Percentiles rank a stretch among this genome's conserved stretches.
Evolutionary conservation across 2,329 filamentous ascomycete genomes (phyloP).

Genomic region (Triangularia setosa): DNA sequence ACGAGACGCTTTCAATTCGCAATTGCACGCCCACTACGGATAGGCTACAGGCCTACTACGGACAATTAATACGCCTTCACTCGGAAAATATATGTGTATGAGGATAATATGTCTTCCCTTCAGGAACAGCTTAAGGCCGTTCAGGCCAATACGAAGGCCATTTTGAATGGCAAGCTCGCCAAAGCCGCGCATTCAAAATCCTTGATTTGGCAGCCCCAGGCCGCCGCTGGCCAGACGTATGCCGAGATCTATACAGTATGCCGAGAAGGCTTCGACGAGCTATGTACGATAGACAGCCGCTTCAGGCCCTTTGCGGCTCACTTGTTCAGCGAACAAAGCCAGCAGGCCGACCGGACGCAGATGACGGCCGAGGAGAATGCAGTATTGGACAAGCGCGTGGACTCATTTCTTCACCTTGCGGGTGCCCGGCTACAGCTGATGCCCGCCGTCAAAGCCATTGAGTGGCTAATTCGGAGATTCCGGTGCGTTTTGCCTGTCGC

Average conservation of each 20-base stretch:
- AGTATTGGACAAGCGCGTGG: constrained; percentile 71
- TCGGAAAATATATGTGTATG: not conserved
- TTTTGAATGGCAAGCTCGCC: constrained; percentile 89
- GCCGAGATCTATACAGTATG: constrained; percentile 85
- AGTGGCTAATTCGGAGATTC: constrained; percentile 87
- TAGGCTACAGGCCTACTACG: too few relatives aligned
- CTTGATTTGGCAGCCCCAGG: constrained; percentile 81
- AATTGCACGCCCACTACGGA: not conserved
- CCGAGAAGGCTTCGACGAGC: constrained; percentile 82
- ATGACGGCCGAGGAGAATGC: constrained; percentile 79
- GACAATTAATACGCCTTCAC: not conserved
- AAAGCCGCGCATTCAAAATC: constrained; percentile 91
- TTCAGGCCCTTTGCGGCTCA: constrained; percentile 71
- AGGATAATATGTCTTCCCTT: constrained; percentile 55
- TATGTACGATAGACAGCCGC: constrained; percentile 79
- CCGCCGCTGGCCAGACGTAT: constrained; percentile 84
- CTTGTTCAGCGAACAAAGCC: constrained; percentile 92
- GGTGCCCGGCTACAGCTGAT: constrained; percentile 74
- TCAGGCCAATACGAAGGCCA: constrained; percentile 81
- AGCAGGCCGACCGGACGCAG: constrained; percentile 78
- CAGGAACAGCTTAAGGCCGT: constrained; percentile 93
- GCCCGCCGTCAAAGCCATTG: constrained; percentile 84
- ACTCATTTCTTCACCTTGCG: constrained; percentile 77
- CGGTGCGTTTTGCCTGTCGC: constrained; percentile 48
- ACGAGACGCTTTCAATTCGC: not conserved